phyloP scores from a whole-genome alignment of 306 rosid genomes.

The Cicer cuneatum region DNA sequence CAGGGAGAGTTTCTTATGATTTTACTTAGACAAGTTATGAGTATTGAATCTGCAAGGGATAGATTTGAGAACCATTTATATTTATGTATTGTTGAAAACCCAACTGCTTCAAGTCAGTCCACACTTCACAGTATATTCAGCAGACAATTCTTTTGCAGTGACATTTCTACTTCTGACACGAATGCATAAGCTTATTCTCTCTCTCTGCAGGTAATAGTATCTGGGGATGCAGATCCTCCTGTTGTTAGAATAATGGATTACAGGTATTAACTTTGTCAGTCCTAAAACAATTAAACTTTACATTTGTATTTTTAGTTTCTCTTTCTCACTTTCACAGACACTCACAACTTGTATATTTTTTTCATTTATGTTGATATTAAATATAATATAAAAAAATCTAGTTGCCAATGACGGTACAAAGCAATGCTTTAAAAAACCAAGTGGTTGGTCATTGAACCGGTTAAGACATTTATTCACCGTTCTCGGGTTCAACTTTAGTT shows the following conservation, averaged over 20 bases:
- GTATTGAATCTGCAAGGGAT: slow-evolving; percentile 21
- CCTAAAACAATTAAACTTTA: background rate
- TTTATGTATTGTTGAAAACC: slow-evolving; percentile 1
- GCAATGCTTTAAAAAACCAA: too few species aligned
- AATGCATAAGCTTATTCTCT: slow-evolving; percentile 23
- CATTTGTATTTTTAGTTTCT: slow-evolving; percentile 9
- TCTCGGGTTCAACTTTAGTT: too few species aligned
- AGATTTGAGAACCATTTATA: slow-evolving; percentile 7
- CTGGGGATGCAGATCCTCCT: slow-evolving; percentile 97
- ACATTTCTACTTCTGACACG: slow-evolving; percentile 15
- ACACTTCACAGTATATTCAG: slow-evolving; percentile 17
- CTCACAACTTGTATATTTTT: background rate
- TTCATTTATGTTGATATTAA: slow-evolving; percentile 15
- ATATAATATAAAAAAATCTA: slow-evolving; percentile 4
- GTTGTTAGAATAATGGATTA: slow-evolving; percentile 93
- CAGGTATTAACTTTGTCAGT: slow-evolving; percentile 55
- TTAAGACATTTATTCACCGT: too few species aligned
- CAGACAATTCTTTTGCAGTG: background rate
- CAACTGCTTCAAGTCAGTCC: slow-evolving; percentile 30
- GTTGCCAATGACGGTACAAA: background rate
- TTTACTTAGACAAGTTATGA: background rate
- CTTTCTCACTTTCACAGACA: background rate
- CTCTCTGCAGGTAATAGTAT: slow-evolving; percentile 73
- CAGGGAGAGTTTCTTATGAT: slow-evolving; percentile 6
- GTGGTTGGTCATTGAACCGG: too few species aligned